Evolutionary conservation across 495 filamentous ascomycete species (phyloP).

Genomic region (Apodospora peruviana): DNA sequence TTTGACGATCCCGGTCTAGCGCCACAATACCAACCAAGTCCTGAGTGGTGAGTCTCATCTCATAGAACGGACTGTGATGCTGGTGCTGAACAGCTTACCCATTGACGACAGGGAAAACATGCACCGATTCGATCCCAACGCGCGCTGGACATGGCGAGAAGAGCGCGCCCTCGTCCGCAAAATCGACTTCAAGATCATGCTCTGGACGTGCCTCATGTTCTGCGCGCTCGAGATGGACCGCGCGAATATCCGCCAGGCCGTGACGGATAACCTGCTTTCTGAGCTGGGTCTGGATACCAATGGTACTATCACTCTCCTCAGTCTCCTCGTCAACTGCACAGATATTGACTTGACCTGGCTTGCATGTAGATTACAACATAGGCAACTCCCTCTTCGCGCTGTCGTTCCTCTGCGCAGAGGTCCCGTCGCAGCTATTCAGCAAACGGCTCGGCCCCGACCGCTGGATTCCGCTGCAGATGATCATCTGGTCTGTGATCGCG

Average conservation of each 20-base stretch:
- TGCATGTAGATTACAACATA: slow-evolving; percentile 55
- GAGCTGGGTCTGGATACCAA: slow-evolving; percentile 58
- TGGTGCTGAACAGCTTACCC: not conserved
- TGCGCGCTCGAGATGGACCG: slow-evolving; percentile 75
- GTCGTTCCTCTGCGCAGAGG: slow-evolving; percentile 60
- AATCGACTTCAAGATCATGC: slow-evolving; percentile 32
- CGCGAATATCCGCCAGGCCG: slow-evolving; percentile 64
- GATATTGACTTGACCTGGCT: too few relatives aligned
- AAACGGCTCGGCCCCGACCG: slow-evolving; percentile 71
- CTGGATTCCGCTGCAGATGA: slow-evolving; percentile 79
- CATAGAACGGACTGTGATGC: too few relatives aligned
- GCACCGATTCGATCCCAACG: slow-evolving; percentile 73
- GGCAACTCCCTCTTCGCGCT: slow-evolving; percentile 68
- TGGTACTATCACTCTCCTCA: slow-evolving; percentile 28
- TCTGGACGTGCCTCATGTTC: slow-evolving; percentile 72
- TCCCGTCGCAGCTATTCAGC: slow-evolving; percentile 67
- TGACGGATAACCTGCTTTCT: slow-evolving; percentile 66
- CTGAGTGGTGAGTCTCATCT: slow-evolving; percentile 34
- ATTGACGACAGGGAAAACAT: slow-evolving; percentile 26
- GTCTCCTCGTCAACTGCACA: not conserved
- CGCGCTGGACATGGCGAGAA: slow-evolving; percentile 64
- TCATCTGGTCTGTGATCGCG: slow-evolving; percentile 67
- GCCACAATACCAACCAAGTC: slow-evolving; percentile 45
- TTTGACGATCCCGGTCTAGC: slow-evolving; percentile 42
- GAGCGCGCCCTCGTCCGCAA: slow-evolving; percentile 63